Evolutionary conservation across 2,329 filamentous ascomycete genomes (phyloP).

Genomic region (Fusarium chlamydosporum): DNA sequence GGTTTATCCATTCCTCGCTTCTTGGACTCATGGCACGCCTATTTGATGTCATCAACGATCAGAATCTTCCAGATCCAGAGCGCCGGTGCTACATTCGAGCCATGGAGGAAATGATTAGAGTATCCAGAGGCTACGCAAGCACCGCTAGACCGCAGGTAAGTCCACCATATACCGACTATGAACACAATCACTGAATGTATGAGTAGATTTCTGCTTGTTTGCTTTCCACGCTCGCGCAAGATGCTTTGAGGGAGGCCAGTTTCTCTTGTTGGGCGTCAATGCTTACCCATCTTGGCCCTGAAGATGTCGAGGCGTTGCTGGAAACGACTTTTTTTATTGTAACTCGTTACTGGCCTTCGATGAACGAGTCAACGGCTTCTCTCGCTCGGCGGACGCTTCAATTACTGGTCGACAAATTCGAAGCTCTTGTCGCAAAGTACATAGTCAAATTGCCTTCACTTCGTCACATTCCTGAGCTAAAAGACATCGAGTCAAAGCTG

Average conservation of each 20-base stretch:
- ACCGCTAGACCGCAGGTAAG: constrained; percentile 87
- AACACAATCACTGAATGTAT: constrained; percentile 3
- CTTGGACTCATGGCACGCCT: constrained; percentile 89
- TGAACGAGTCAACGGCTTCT: constrained; percentile 72
- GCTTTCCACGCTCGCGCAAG: constrained; percentile 82
- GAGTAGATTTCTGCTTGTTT: constrained; percentile 89
- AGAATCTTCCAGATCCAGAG: constrained; percentile 72
- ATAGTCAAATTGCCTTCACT: constrained; percentile 86
- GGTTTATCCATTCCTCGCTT: constrained; percentile 86
- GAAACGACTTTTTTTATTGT: constrained; percentile 93
- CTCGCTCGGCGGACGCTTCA: constrained; percentile 74
- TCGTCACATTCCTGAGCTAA: constrained; percentile 76
- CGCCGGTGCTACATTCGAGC: constrained; percentile 84
- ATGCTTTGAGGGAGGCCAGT: constrained; percentile 80
- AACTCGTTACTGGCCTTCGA: constrained; percentile 80
- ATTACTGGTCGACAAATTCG: constrained; percentile 75
- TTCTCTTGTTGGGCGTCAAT: constrained; percentile 89
- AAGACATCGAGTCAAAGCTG: constrained; percentile 76
- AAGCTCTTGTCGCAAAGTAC: constrained; percentile 71
- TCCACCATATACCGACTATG: constrained; percentile 12
- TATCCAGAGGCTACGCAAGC: constrained; percentile 80
- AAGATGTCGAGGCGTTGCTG: constrained; percentile 83
- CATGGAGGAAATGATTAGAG: constrained; percentile 87
- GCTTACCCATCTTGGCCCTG: constrained; percentile 79
- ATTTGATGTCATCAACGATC: constrained; percentile 82